Conservation (phyloP, 1,284 basidiomycete species). For the Mycena sp. region DNA sequence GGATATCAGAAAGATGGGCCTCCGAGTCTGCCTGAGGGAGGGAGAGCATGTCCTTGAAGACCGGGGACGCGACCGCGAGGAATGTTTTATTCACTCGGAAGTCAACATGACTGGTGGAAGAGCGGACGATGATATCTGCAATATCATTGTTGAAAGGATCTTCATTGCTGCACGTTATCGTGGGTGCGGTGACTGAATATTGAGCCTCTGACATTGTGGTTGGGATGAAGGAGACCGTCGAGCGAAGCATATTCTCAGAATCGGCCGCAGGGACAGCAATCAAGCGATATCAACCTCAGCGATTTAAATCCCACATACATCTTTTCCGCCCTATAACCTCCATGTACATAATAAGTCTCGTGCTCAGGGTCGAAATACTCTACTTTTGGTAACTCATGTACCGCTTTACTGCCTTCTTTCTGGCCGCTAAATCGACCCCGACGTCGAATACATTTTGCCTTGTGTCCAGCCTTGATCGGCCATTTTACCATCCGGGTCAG, state of each 20-base stretch:
- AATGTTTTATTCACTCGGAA: constrained; percentile 46
- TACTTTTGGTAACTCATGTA: too few relatives aligned
- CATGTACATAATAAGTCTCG: too few relatives aligned
- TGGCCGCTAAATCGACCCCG: too few relatives aligned
- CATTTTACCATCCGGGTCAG: too few relatives aligned
- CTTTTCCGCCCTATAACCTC: too few relatives aligned
- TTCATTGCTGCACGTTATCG: not conserved
- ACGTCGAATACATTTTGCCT: too few relatives aligned
- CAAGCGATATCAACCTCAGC: too few relatives aligned
- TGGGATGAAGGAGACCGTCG: not conserved
- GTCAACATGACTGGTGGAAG: constrained; percentile 45
- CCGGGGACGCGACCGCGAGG: constrained; percentile 44
- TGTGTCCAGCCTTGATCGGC: too few relatives aligned
- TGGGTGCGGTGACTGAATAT: not conserved
- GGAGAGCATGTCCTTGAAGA: constrained; percentile 52
- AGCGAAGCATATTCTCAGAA: not conserved
- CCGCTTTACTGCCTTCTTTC: too few relatives aligned
- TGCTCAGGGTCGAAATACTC: too few relatives aligned
- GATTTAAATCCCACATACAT: too few relatives aligned
- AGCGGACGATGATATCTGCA: constrained; percentile 48
- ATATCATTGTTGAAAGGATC: constrained; percentile 22
- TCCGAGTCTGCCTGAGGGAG: constrained; percentile 26
- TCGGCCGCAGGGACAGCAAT: not conserved
- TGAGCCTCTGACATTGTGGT: constrained; percentile 3
- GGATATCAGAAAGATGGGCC: not conserved